Conservation (phyloP, 1,284 basidiomycete species). For the Ganoderma resinaceum region DNA sequence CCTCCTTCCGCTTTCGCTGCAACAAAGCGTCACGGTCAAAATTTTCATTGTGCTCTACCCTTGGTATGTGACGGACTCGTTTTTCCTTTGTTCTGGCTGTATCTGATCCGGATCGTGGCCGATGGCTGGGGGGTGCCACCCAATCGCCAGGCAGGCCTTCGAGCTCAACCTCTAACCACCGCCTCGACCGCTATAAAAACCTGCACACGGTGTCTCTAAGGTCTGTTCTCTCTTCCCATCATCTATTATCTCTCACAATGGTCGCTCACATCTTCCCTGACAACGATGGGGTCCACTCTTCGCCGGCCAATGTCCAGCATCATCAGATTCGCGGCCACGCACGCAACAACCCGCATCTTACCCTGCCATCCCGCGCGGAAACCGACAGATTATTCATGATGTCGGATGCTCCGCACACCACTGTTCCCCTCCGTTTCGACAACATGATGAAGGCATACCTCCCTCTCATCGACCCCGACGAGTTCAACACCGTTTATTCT, state of each 20-base stretch:
- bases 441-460: slow-evolving; percentile 2
- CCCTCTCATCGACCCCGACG: neutral
- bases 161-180: neutral
- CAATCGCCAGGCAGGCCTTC: neutral
- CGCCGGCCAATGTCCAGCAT: neutral
- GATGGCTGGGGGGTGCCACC: neutral
- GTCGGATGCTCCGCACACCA: neutral
- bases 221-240: neutral
- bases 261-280: neutral
- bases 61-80: neutral
- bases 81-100: neutral
- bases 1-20: neutral
- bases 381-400: neutral
- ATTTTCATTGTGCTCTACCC: neutral
- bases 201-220: neutral
- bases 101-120: neutral
- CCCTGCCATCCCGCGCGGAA: neutral
- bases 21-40: neutral
- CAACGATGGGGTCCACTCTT: neutral
- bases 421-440: neutral
- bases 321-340: neutral
- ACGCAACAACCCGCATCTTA: neutral
- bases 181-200: neutral
- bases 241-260: neutral
- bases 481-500: neutral